Evolutionary conservation across 148 eudicot species (phyloP), one percentile per base, ranked within the genome.

Genomic region (Camellia granthamiana): DNA sequence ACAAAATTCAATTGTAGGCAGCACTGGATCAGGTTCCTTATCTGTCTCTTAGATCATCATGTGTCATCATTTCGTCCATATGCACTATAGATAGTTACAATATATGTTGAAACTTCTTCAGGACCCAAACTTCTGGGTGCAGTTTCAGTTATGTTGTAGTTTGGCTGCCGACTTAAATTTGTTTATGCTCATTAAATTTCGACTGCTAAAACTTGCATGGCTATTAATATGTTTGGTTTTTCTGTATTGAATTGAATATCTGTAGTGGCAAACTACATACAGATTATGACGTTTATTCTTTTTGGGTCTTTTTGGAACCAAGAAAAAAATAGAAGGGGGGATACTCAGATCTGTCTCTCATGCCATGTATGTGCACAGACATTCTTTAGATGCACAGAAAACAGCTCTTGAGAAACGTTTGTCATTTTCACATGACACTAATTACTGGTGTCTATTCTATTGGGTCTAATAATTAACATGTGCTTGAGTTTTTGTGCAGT

Each of bases 401-500:
- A 30, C 38, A 30, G 1, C 38, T 30, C 38, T 43, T 16, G 51
- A 46, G 59, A 55, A 42, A 58, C 15, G n/a, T 42, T 74, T 49
- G 38, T 55, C 63, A 56, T 56, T 55, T 55, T 47, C 47, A 23
- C 30, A 14, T 52, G 18, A 54, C 13, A 49, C 69, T 21, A 43
- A 61, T 76, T 61, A 62, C 43, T 62, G 42, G n/a, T 61, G 16
- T 63, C 6, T 77, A 6, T 47, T 41, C 4, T 60, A 3, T 15
- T 63, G 16, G 4, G 44, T 69, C 16, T 74, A 11, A 21, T 67
- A 58, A 70, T 44, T 63, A 12, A 49, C 18, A 44, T 81, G 41
- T 73, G 42, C n/a, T 79, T 54, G 9, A 77, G 61, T 79, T 74
- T 78, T 88, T 75, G 69, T 81, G 78, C 86, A 96, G 99, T 70